These are phyloP conservation scores for Fusarium sp. DNA, from an alignment of 2,329 filamentous ascomycete species.

Conservation along the genomic window DNA sequence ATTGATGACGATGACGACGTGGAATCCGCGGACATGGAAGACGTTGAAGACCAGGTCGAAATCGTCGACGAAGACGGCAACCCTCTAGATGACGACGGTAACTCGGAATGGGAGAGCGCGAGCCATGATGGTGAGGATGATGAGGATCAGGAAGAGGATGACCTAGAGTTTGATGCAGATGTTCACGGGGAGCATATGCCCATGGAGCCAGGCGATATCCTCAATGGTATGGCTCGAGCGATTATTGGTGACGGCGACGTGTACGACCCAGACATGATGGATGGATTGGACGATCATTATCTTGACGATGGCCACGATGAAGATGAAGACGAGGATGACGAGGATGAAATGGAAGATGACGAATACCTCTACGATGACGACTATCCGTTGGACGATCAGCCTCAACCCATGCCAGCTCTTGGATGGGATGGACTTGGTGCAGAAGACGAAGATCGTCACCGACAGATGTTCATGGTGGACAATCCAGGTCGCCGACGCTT, in stretches of 20 bases:
- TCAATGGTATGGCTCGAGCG: slow-evolving; percentile 67
- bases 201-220: slow-evolving; percentile 58
- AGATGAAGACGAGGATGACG: slow-evolving; percentile 70
- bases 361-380: slow-evolving; percentile 72
- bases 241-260: slow-evolving; percentile 64
- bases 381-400: slow-evolving; percentile 62
- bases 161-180: slow-evolving; percentile 66
- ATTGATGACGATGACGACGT: slow-evolving; percentile 60
- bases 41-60: slow-evolving; percentile 65
- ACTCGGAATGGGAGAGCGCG: slow-evolving; percentile 71
- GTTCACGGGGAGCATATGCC: slow-evolving; percentile 64
- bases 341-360: slow-evolving; percentile 77
- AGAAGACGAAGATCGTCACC: slow-evolving; percentile 62
- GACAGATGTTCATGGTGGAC: slow-evolving; percentile 63
- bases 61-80: slow-evolving; percentile 74
- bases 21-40: slow-evolving; percentile 60
- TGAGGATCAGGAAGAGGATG: slow-evolving; percentile 64
- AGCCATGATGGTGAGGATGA: slow-evolving; percentile 66
- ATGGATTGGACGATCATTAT: slow-evolving; percentile 64
- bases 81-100: slow-evolving; percentile 68
- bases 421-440: slow-evolving; percentile 69
- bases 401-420: slow-evolving; percentile 60
- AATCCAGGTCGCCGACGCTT: slow-evolving; percentile 57
- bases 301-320: slow-evolving; percentile 70
- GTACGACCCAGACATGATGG: slow-evolving; percentile 65